Evolutionary conservation across 176 grass and related monocot species (phyloP).

Genomic region (Puccinellia tenuiflora): DNA sequence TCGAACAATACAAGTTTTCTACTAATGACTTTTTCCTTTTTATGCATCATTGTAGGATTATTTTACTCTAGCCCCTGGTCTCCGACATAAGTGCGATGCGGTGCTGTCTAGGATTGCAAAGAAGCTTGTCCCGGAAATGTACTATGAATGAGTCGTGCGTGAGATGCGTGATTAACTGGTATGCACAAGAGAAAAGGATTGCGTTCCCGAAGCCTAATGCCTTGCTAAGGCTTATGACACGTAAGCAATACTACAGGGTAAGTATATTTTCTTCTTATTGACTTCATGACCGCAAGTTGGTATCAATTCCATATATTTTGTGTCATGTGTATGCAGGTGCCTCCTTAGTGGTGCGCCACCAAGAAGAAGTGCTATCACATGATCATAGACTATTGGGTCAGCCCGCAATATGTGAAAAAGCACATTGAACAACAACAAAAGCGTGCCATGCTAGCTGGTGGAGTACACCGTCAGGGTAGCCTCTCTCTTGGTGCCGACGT

Average conservation of each 20-base stretch:
- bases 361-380: not conserved
- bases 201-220: not conserved
- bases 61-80: not conserved
- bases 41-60: not conserved
- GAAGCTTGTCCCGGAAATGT: not conserved
- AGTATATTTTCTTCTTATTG: too few species aligned
- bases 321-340: not conserved
- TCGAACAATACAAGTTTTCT: too few species aligned
- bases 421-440: fast-evolving
- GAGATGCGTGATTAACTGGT: not conserved
- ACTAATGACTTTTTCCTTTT: not conserved
- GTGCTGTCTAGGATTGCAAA: not conserved
- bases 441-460: not conserved
- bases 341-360: not conserved
- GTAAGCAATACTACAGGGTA: not conserved
- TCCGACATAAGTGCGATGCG: too few species aligned
- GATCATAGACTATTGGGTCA: not conserved
- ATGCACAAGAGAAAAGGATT: not conserved
- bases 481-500: not conserved
- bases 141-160: not conserved
- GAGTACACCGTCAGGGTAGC: not conserved
- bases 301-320: not conserved
- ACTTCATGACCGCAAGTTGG: too few species aligned
- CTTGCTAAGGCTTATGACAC: not conserved
- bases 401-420: not conserved